Percentiles rank a stretch among this genome's conserved stretches.
These are phyloP conservation scores for Neurospora tetraspora DNA, from an alignment of 495 filamentous ascomycete species.

Conservation along the genomic window DNA sequence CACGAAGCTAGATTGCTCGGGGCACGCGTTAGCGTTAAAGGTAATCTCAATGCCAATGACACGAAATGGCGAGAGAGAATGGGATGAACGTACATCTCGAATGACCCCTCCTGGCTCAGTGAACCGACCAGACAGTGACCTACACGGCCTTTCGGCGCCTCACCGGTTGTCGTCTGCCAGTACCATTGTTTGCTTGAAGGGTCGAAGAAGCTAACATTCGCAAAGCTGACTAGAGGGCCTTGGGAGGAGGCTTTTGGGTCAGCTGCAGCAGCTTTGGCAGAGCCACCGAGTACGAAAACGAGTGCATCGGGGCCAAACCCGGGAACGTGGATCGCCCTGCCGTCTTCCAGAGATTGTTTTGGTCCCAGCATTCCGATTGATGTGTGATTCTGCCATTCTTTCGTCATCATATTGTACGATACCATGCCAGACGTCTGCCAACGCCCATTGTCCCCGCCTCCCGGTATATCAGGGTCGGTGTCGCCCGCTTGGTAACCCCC, in stretches of 20 bases:
- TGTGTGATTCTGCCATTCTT: slow-evolving; percentile 9
- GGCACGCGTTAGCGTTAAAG: not conserved
- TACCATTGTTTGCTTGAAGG: slow-evolving; percentile 24
- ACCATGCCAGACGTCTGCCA: slow-evolving; percentile 9
- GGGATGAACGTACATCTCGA: slow-evolving; percentile 16
- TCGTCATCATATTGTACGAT: slow-evolving; percentile 11
- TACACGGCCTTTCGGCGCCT: slow-evolving; percentile 6
- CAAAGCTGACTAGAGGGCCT: slow-evolving; percentile 7
- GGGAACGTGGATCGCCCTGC: slow-evolving; percentile 22
- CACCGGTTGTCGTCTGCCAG: slow-evolving; percentile 22
- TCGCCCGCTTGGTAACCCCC: slow-evolving; percentile 6
- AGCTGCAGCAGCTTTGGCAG: slow-evolving; percentile 9
- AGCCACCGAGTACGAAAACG: slow-evolving; percentile 26
- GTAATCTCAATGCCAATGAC: not conserved
- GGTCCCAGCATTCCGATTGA: not conserved
- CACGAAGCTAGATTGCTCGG: slow-evolving; percentile 18
- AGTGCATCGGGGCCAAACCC: slow-evolving; percentile 17
- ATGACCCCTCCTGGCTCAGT: slow-evolving; percentile 22
- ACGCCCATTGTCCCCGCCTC: too few species aligned
- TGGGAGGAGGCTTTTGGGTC: not conserved
- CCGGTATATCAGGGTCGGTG: slow-evolving; percentile 1
- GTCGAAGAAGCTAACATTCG: slow-evolving; percentile 25
- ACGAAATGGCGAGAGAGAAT: not conserved
- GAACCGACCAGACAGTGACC: slow-evolving; percentile 20
- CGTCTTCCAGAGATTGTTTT: slow-evolving; percentile 5